phyloP scores from a whole-genome alignment of 768 basidiomycete species.

The Astraeus odoratus region DNA sequence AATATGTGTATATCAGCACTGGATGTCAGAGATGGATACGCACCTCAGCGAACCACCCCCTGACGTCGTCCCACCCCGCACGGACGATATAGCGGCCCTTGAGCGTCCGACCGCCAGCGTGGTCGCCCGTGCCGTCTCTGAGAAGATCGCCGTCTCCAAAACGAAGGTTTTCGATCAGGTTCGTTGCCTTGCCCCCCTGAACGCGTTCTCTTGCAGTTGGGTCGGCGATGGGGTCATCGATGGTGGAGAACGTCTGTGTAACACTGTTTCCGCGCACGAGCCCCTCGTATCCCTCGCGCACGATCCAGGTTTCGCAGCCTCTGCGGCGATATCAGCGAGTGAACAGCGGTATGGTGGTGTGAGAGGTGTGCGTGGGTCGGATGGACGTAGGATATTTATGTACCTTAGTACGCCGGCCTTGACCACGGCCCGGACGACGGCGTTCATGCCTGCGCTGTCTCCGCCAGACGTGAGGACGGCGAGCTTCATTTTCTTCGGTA shows the following conservation, averaged over 20 bases:
- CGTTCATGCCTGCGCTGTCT: constrained; percentile 98
- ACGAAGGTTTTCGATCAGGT: constrained; percentile 65
- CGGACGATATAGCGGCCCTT: constrained; percentile 90
- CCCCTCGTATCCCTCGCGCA: constrained; percentile 98
- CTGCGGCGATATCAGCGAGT: constrained; percentile 33
- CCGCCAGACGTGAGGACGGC: constrained; percentile 95
- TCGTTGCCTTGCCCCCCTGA: constrained; percentile 19
- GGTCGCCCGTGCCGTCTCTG: constrained; percentile 78
- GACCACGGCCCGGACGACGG: constrained; percentile 88
- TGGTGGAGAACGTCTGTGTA: constrained; percentile 26
- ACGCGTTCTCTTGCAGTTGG: constrained; percentile 12
- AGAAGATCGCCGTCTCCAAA: constrained; percentile 77
- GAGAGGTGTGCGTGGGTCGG: neutral
- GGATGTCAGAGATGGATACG: constrained; percentile 13
- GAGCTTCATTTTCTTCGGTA: constrained; percentile 58
- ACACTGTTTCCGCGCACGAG: constrained; percentile 82
- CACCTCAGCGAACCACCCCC: constrained; percentile 90
- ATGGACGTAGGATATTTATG: constrained; percentile 17
- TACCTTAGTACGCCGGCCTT: constrained; percentile 89
- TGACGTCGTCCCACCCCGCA: constrained; percentile 97
- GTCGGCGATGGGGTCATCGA: constrained; percentile 26
- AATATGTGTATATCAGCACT: neutral
- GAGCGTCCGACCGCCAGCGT: constrained; percentile 56
- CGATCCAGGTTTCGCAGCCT: constrained; percentile 93
- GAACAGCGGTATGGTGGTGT: neutral